phyloP scores from a whole-genome alignment of 1,139 yeast genomes.

The Pichia sp. region DNA sequence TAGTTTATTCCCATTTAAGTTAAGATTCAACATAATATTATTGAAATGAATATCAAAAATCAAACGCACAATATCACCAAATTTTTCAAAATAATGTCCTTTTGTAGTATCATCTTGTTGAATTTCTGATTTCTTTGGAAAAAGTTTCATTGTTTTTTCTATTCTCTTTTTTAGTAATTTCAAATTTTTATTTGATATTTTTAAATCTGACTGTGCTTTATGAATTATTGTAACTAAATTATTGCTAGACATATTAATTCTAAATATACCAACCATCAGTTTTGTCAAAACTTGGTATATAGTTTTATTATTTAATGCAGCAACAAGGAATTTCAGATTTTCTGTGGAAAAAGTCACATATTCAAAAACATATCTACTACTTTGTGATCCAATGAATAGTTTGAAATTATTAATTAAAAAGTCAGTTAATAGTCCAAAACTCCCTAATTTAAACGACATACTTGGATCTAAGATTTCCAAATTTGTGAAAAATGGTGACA shows the following conservation, averaged over 20 bases:
- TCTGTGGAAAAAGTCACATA: constrained; percentile 15
- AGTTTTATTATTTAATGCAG: background rate
- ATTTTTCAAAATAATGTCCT: background rate
- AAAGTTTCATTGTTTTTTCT: background rate
- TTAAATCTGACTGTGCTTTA: constrained; percentile 14
- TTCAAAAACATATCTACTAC: constrained; percentile 8
- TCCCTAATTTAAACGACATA: constrained; percentile 6
- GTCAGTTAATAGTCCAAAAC: constrained; percentile 9
- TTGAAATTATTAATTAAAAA: constrained; percentile 1
- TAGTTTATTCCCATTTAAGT: constrained; percentile 11
- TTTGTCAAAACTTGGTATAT: constrained; percentile 9
- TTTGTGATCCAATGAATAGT: constrained; percentile 14
- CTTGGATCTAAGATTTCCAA: constrained; percentile 17
- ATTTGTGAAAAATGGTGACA: constrained; percentile 20
- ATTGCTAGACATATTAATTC: constrained; percentile 21
- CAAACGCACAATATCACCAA: constrained; percentile 3
- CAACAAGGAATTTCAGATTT: constrained; percentile 4
- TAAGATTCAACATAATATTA: background rate
- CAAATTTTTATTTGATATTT: background rate
- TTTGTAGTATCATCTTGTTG: background rate
- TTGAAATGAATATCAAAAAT: constrained; percentile 3
- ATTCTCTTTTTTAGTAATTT: background rate
- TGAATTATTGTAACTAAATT: constrained; percentile 16
- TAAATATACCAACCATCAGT: constrained; percentile 13
- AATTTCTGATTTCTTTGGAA: background rate